Conservation (phyloP, 1,139 yeast species). For the Pichia sp. region DNA sequence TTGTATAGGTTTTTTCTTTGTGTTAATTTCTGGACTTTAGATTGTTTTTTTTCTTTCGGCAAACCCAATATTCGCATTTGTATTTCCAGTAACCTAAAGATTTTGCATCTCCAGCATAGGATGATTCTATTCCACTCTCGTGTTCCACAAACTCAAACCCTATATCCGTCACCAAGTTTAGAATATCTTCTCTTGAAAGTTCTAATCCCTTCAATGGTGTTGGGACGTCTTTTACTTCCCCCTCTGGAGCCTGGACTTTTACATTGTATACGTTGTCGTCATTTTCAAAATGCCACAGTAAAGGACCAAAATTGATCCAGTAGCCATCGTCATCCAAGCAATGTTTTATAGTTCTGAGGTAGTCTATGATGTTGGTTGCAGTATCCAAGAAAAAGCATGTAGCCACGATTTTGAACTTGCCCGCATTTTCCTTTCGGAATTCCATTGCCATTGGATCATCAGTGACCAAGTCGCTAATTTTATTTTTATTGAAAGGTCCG, state of each 20-base stretch:
- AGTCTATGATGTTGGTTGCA: slow-evolving; percentile 66
- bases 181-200: slow-evolving; percentile 55
- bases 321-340: slow-evolving; percentile 51
- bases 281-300: slow-evolving; percentile 80
- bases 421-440: slow-evolving; percentile 41
- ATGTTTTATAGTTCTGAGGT: slow-evolving; percentile 54
- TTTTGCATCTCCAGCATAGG: slow-evolving; percentile 53
- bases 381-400: slow-evolving; percentile 83
- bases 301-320: slow-evolving; percentile 86
- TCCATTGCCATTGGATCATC: slow-evolving; percentile 37
- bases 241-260: slow-evolving; percentile 31
- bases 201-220: slow-evolving; percentile 55
- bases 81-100: slow-evolving; percentile 58
- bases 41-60: slow-evolving; percentile 32
- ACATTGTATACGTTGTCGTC: slow-evolving; percentile 35
- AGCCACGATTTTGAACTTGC: slow-evolving; percentile 49
- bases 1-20: not conserved
- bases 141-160: slow-evolving; percentile 53
- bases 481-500: slow-evolving; percentile 45
- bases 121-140: slow-evolving; percentile 43
- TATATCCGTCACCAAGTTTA: slow-evolving; percentile 42
- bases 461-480: slow-evolving; percentile 38
- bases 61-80: slow-evolving; percentile 72
- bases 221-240: slow-evolving; percentile 25
- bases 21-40: not conserved